Conservation (phyloP, 2,329 filamentous ascomycete species). For the Colletotrichum sp. region DNA sequence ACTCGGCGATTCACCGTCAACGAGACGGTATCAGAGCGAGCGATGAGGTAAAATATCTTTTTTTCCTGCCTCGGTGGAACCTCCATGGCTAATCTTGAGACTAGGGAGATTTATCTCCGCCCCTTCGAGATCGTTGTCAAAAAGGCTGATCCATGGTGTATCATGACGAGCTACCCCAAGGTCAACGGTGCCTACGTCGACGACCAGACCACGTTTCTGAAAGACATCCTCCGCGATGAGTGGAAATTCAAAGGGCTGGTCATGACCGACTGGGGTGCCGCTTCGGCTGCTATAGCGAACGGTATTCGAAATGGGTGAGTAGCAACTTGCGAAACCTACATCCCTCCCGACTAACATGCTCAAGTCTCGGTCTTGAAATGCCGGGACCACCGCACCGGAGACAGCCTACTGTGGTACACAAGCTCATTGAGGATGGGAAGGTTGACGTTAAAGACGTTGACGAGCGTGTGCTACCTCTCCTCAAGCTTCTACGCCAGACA, state of each 20-base stretch:
- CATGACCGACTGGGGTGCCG: conserved; percentile 44
- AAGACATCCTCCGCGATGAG: conserved; percentile 44
- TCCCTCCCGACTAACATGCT: neutral
- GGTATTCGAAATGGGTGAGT: neutral
- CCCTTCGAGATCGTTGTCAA: conserved; percentile 41
- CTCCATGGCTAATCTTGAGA: neutral
- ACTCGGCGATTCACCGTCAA: neutral
- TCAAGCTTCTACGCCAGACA: neutral
- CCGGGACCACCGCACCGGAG: conserved; percentile 41
- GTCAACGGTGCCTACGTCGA: conserved; percentile 33
- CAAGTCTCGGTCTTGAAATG: conserved; percentile 49
- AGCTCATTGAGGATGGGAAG: neutral
- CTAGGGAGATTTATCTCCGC: conserved; percentile 32
- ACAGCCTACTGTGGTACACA: neutral
- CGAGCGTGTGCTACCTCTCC: neutral
- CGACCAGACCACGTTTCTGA: conserved; percentile 14
- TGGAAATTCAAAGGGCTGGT: conserved; percentile 43
- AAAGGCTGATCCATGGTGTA: conserved; percentile 34
- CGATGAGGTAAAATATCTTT: neutral
- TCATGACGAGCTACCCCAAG: conserved; percentile 44
- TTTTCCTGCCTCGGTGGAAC: neutral
- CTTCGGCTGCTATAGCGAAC: neutral
- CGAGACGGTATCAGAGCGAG: neutral
- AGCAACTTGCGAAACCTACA: neutral
- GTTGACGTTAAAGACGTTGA: neutral